A percentile compares a stretch with the other conserved stretches of the same genome.
Evolutionary conservation across 2,329 filamentous ascomycete species (phyloP).

Genomic region (Metarhizium anisopliae): DNA sequence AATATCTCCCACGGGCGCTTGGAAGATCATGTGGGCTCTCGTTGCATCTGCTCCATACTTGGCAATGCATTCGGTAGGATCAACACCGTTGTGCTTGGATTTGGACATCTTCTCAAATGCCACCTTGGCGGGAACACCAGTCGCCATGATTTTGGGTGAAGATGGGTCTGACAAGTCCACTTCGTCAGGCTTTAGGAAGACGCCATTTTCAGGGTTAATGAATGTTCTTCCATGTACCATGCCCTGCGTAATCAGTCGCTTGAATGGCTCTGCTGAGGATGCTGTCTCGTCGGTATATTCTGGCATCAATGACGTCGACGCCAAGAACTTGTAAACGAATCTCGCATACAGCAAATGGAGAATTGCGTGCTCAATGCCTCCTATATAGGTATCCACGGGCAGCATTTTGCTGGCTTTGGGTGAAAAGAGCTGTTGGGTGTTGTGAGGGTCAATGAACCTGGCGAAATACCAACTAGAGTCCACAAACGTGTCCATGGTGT

Average conservation of each 20-base stretch:
- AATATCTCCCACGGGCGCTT: conserved; percentile 74
- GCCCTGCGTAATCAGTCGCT: conserved; percentile 73
- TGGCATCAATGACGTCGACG: conserved; percentile 42
- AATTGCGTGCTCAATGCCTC: conserved; percentile 85
- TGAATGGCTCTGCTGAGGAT: conserved; percentile 63
- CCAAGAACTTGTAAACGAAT: conserved; percentile 83
- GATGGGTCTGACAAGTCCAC: conserved; percentile 52
- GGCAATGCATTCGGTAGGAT: conserved; percentile 63
- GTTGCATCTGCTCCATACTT: conserved; percentile 77
- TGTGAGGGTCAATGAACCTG: conserved; percentile 65
- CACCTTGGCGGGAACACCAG: conserved; percentile 48
- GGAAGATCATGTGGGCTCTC: conserved; percentile 80
- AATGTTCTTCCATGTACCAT: conserved; percentile 91
- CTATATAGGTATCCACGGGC: conserved; percentile 82
- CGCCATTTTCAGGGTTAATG: conserved; percentile 62
- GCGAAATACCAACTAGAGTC: conserved; percentile 93
- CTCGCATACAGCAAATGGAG: conserved; percentile 81
- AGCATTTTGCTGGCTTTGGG: conserved; percentile 49
- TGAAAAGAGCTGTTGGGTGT: conserved; percentile 52
- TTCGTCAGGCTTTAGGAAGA: conserved; percentile 69
- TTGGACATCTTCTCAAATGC: conserved; percentile 92
- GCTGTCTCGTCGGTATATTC: conserved; percentile 22
- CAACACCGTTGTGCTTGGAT: conserved; percentile 86
- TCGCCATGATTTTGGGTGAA: conserved; percentile 52
- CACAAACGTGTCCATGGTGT: conserved; percentile 95